phyloP scores from a whole-genome alignment of 345 rosid genomes.

The Eutrema heterophyllum region DNA sequence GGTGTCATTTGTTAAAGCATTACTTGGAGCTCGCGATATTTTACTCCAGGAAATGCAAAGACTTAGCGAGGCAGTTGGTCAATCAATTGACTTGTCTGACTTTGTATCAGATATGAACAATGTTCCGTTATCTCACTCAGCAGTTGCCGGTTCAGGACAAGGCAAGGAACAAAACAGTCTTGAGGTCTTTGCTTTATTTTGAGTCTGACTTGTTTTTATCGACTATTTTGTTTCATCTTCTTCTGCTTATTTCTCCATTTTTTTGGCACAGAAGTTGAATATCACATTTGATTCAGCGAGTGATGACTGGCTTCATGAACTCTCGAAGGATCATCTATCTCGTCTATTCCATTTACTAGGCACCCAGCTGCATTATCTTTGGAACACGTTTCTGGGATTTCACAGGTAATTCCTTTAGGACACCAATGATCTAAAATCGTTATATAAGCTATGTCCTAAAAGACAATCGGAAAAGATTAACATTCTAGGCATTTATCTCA shows the following conservation, averaged over 20 bases:
- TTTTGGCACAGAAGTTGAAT: conserved; percentile 45
- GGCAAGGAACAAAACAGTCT: conserved; percentile 60
- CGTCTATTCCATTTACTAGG: conserved; percentile 57
- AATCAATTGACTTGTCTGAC: conserved; percentile 50
- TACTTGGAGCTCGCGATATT: conserved; percentile 58
- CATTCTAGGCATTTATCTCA: conserved; percentile 10
- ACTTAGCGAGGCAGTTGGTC: conserved; percentile 55
- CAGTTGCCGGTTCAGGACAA: conserved; percentile 44
- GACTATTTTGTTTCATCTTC: not conserved
- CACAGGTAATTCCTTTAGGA: conserved; percentile 56
- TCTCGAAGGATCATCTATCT: conserved; percentile 47
- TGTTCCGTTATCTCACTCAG: conserved; percentile 36
- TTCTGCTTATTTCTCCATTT: conserved; percentile 10
- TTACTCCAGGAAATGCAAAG: conserved; percentile 60
- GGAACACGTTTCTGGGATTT: conserved; percentile 73
- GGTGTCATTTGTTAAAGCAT: conserved; percentile 55
- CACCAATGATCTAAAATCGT: not conserved
- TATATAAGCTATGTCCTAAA: not conserved
- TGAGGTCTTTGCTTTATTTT: conserved; percentile 70
- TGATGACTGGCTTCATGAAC: conserved; percentile 38
- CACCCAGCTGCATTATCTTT: conserved; percentile 59
- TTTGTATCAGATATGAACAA: conserved; percentile 48
- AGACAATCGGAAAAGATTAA: not conserved
- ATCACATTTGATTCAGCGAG: conserved; percentile 36
- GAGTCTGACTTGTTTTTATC: conserved; percentile 3